phyloP scores from a whole-genome alignment of 2,329 filamentous ascomycete genomes.

The Alternaria postmessia region DNA sequence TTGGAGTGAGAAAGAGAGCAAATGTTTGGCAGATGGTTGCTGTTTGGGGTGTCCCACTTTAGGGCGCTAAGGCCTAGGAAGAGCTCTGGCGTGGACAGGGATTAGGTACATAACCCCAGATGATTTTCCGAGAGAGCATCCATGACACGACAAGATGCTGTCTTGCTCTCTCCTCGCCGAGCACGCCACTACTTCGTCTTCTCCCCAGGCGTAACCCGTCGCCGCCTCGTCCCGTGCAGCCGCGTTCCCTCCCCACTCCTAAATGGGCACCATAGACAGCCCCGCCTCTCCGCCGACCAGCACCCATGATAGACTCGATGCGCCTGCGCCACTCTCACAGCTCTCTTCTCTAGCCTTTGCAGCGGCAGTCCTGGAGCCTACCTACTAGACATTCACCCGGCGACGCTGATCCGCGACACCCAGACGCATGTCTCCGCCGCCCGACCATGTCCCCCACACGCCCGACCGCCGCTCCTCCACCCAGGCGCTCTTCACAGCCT shows the following conservation, averaged over 20 bases:
- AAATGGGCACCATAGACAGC: slow-evolving; percentile 25
- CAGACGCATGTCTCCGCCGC: slow-evolving; percentile 50
- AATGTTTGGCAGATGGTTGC: slow-evolving; percentile 29
- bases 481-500: slow-evolving; percentile 49
- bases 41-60: slow-evolving; percentile 19
- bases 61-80: slow-evolving; percentile 10
- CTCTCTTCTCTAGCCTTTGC: slow-evolving; percentile 8
- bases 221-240: background rate
- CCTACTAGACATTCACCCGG: background rate
- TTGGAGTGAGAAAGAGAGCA: slow-evolving; percentile 6
- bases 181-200: slow-evolving; percentile 11
- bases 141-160: slow-evolving; percentile 18
- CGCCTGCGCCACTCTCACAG: slow-evolving; percentile 25
- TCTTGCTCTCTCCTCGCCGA: slow-evolving; percentile 6
- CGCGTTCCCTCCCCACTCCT: slow-evolving; percentile 3
- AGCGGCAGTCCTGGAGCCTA: slow-evolving; percentile 2
- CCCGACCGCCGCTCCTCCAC: slow-evolving; percentile 51
- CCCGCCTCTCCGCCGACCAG: slow-evolving; percentile 24
- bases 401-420: slow-evolving; percentile 10
- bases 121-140: slow-evolving; percentile 17
- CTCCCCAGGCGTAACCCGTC: background rate
- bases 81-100: slow-evolving; percentile 17
- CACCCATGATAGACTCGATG: slow-evolving; percentile 30
- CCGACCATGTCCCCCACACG: slow-evolving; percentile 47
- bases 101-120: slow-evolving; percentile 20